These are phyloP conservation scores for Dujonia santamariae DNA, from an alignment of 1,139 yeast genomes.

Conservation along the genomic window DNA sequence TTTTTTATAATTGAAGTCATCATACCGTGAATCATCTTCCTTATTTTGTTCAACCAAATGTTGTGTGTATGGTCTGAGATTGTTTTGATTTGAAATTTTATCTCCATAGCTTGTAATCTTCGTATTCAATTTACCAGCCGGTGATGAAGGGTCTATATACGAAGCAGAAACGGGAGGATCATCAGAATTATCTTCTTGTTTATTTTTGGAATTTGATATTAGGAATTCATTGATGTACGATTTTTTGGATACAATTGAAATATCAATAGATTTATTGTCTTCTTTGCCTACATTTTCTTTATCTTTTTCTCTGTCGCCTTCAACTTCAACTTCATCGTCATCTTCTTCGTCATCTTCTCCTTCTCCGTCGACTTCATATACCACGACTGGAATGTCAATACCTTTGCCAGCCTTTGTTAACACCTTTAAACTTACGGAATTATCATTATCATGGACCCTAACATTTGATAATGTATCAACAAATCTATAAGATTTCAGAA, in stretches of 20 bases:
- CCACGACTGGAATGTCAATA: no score
- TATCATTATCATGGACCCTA: no score
- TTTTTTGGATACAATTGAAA: conserved; percentile 1
- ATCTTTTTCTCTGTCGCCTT: background rate
- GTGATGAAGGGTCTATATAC: conserved; percentile 3
- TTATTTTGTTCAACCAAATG: conserved; percentile 3
- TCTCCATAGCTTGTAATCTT: conserved; percentile 4
- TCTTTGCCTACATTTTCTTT: background rate
- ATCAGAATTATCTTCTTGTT: background rate
- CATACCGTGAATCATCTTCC: conserved; percentile 2
- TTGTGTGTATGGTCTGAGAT: conserved; percentile 7
- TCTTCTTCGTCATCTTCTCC: conserved; percentile 3
- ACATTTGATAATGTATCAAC: no score
- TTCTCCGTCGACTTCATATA: no score
- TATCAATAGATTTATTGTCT: no score
- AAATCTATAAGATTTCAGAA: no score
- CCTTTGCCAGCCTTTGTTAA: no score
- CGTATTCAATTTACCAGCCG: conserved; percentile 5
- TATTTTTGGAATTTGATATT: background rate
- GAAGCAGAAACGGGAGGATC: background rate
- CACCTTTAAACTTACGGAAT: no score
- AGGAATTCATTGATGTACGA: conserved; percentile 7
- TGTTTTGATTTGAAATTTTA: conserved; percentile 5
- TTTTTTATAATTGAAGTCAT: conserved; percentile 7
- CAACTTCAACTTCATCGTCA: background rate